phyloP scores from a whole-genome alignment of 352 stramenopile species.

The Globisporangium spinosum region DNA sequence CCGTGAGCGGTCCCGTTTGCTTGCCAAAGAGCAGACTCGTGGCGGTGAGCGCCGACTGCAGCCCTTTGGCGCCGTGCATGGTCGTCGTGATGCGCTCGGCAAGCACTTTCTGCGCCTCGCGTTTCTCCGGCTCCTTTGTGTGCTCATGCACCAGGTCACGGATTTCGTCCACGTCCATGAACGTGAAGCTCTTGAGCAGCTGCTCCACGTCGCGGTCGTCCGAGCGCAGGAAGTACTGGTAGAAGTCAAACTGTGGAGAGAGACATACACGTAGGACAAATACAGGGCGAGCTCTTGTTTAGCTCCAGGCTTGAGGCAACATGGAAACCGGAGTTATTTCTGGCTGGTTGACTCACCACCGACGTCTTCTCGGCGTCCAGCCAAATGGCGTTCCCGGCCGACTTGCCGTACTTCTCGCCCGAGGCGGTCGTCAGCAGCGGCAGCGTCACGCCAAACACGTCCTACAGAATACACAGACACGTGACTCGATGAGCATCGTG shows the following conservation, averaged over 20 bases:
- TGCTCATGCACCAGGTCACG: conserved; percentile 80
- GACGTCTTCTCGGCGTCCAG: conserved; percentile 93
- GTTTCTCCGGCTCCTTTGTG: conserved; percentile 73
- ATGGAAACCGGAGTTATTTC: neutral
- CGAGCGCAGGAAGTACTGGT: conserved; percentile 89
- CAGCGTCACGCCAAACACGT: conserved; percentile 94
- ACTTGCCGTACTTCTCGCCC: conserved; percentile 99
- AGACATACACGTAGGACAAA: neutral
- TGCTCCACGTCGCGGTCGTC: conserved; percentile 92
- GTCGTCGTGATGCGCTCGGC: conserved; percentile 87
- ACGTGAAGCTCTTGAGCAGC: conserved; percentile 98
- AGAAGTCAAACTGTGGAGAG: conserved; percentile 83
- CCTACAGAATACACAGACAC: conserved; percentile 20
- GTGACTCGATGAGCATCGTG: neutral
- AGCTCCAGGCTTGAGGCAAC: neutral
- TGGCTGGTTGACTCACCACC: conserved; percentile 74
- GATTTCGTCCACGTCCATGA: conserved; percentile 93
- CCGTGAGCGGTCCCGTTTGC: conserved; percentile 49
- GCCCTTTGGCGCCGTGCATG: conserved; percentile 91
- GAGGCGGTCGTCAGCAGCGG: conserved; percentile 95
- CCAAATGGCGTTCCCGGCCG: conserved; percentile 97
- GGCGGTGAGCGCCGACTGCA: conserved; percentile 52
- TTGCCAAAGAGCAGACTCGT: conserved; percentile 74
- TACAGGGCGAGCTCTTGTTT: neutral
- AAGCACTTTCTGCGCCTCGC: conserved; percentile 63